Percentiles rank a stretch among this genome's conserved stretches.
Conservation (phyloP, 2,329 filamentous ascomycete species). For the Cytospora piceae region DNA sequence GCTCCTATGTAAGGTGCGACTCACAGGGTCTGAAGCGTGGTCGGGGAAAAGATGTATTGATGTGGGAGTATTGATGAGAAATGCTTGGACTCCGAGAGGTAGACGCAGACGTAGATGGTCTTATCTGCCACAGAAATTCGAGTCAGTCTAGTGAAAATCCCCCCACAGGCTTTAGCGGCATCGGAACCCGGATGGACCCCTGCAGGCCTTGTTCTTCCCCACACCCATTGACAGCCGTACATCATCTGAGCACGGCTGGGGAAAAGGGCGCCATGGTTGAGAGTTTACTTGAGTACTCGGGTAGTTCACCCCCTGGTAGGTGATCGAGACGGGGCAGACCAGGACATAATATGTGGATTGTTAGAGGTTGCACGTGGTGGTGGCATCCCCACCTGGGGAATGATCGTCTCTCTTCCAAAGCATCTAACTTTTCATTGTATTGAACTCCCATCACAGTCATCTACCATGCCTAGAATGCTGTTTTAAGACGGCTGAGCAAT, state of each 20-base stretch:
- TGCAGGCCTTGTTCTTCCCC: conserved; percentile 17
- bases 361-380: neutral
- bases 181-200: conserved; percentile 21
- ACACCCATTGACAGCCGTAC: conserved; percentile 15
- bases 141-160: neutral
- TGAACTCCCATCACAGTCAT: neutral
- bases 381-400: neutral
- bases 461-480: conserved; percentile 1
- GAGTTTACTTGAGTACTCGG: no score
- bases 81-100: conserved; percentile 5
- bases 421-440: conserved; percentile 11
- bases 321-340: neutral
- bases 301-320: no score
- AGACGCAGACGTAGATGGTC: conserved; percentile 3
- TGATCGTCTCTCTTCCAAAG: neutral
- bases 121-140: conserved; percentile 22
- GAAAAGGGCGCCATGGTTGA: neutral
- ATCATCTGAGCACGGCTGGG: conserved; percentile 14
- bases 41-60: neutral
- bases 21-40: conserved; percentile 22
- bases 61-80: neutral
- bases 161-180: conserved; percentile 24
- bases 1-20: neutral
- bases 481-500: neutral
- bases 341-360: neutral